Evolutionary conservation across 768 basidiomycete species (phyloP), one percentile per base, ranked within the genome.

Genomic region (Postia placenta): DNA sequence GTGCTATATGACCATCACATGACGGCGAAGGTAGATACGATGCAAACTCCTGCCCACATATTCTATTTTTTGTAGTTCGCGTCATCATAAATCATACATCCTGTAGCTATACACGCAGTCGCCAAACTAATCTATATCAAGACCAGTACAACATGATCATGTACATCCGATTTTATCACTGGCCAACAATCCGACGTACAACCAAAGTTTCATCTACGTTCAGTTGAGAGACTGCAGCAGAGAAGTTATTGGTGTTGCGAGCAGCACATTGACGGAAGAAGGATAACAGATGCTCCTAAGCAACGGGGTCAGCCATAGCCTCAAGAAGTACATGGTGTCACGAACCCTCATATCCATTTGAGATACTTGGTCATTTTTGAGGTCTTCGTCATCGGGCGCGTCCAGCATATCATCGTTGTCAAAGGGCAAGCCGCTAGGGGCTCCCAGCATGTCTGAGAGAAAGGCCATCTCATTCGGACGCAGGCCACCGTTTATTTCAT

Each of bases 341-440:
- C 72, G 54, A 51, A 82, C 83, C 56, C 67, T 68, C 70, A 97
- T 81, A 58, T 98, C 91, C 61, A 98, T 84, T 50, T 85, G 81
- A 20, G 85, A 89, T 48, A 96, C 74, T 4, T 89, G 84, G 65
- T 98, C 95, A 47, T 78, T 81, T 69, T 79, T 80, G 42, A 97
- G 74, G 62, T 97, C 94, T 53, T 93, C 91, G 61, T 97, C 94
- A 54, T 78, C 86, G 37, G 74, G 79, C 38, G 79, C 80, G 14
- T 86, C 79, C 42, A 84, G 67, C n/a, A 83, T 72, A 38, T 86
- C 83, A 57, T 91, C 87, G 53, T 84, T 86, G 58, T 89, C 88
- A 57, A 85, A 81, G 24, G 83, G 90, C 87, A 55, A 83, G 80
- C 22, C 73, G 6, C 83, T 87, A 42, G 78, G 81, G 1, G 83